phyloP scores from a whole-genome alignment of 2,329 filamentous ascomycete species.

The Capronia epimyces region DNA sequence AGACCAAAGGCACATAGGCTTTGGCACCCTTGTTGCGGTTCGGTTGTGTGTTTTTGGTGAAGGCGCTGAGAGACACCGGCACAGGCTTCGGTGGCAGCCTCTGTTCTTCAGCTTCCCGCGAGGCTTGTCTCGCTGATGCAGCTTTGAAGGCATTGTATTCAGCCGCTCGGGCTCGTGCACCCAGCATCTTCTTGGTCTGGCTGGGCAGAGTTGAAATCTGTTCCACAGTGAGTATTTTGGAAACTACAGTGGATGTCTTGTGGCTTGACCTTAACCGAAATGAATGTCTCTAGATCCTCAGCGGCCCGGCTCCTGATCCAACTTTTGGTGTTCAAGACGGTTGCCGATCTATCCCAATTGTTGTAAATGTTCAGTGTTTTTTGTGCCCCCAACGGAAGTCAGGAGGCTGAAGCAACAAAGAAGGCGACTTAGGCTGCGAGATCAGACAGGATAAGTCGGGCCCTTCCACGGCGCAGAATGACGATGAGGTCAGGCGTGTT shows the following conservation, averaged over 20 bases:
- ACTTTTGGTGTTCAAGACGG: not conserved
- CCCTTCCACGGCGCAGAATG: not conserved
- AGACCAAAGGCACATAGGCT: constrained; percentile 25
- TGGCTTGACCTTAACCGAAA: constrained; percentile 6
- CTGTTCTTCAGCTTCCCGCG: constrained; percentile 27
- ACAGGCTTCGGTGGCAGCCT: constrained; percentile 24
- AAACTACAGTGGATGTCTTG: not conserved
- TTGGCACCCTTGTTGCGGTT: constrained; percentile 30
- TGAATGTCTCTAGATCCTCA: not conserved
- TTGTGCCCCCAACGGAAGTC: not conserved
- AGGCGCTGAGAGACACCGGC: constrained; percentile 27
- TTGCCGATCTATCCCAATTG: not conserved
- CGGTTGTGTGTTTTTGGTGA: constrained; percentile 20
- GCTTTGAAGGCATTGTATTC: constrained; percentile 28
- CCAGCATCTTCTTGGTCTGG: constrained; percentile 20
- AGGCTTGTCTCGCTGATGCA: constrained; percentile 27
- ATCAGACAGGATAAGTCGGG: not conserved
- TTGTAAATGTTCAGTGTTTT: not conserved
- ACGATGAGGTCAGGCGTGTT: not conserved
- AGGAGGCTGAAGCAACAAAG: not conserved
- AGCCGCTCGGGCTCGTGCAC: constrained; percentile 28
- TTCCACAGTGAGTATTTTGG: not conserved
- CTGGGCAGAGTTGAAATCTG: constrained; percentile 1
- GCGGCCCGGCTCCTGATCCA: not conserved
- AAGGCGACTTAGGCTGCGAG: not conserved